phyloP scores from a whole-genome alignment of 768 basidiomycete species.

The Suillus brevipes region DNA sequence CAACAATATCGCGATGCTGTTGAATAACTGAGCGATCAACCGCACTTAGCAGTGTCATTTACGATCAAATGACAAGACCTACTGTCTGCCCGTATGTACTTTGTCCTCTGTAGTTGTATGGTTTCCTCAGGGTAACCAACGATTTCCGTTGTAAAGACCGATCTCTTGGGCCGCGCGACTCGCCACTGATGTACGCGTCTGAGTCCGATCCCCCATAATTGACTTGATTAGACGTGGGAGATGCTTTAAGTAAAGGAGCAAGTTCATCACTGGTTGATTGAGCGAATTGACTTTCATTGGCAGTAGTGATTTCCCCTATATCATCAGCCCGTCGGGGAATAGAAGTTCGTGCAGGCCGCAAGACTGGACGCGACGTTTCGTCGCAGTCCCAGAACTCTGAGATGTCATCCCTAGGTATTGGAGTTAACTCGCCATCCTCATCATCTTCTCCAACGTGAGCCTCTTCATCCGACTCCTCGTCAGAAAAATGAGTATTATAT shows the following conservation, averaged over 20 bases:
- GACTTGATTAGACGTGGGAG: slow-evolving; percentile 6
- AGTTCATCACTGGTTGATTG: slow-evolving; percentile 16
- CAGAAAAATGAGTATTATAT: slow-evolving; percentile 44
- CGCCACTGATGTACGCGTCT: background rate
- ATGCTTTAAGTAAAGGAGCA: slow-evolving; percentile 44
- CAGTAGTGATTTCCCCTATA: background rate
- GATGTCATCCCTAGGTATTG: slow-evolving; percentile 14
- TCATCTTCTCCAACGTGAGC: slow-evolving; percentile 18
- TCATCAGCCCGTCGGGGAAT: background rate
- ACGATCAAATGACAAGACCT: slow-evolving; percentile 20
- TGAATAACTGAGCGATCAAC: slow-evolving; percentile 64
- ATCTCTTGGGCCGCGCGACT: background rate
- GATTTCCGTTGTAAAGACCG: slow-evolving; percentile 6
- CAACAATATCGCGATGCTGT: slow-evolving; percentile 80
- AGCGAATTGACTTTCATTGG: background rate
- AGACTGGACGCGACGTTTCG: slow-evolving; percentile 10
- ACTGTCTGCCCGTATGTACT: slow-evolving; percentile 79
- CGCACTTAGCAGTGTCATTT: background rate
- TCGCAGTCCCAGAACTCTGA: slow-evolving; percentile 25
- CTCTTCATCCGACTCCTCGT: slow-evolving; percentile 36
- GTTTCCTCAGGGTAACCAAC: slow-evolving; percentile 12
- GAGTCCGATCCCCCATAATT: background rate
- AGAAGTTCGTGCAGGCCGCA: background rate
- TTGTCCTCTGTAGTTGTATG: slow-evolving; percentile 46
- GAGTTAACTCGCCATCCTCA: slow-evolving; percentile 8